Evolutionary conservation across 2,329 filamentous ascomycete species (phyloP).

Genomic region (Ceratocystis variospora): DNA sequence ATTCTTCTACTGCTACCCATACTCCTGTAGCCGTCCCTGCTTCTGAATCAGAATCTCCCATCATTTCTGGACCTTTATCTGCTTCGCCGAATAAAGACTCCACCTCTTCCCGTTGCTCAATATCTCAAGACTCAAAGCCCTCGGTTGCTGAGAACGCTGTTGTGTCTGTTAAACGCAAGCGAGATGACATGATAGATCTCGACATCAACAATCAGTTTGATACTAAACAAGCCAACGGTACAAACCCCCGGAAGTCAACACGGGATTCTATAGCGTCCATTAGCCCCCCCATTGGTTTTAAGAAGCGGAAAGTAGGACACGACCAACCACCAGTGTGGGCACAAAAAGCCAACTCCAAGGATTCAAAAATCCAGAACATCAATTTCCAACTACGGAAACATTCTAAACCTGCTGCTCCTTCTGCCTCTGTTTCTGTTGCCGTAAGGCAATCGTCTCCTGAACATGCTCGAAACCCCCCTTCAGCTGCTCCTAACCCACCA

Average conservation of each 20-base stretch:
- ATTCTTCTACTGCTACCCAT: not conserved
- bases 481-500: conserved; percentile 17
- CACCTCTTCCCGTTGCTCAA: not conserved
- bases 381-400: conserved; percentile 35
- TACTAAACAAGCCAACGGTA: conserved; percentile 9
- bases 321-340: conserved; percentile 37
- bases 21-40: not conserved
- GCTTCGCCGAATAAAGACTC: not conserved
- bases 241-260: conserved; percentile 15
- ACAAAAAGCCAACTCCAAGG: conserved; percentile 28
- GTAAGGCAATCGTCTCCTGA: conserved; percentile 36
- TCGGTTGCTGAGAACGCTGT: conserved; percentile 24
- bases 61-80: not conserved
- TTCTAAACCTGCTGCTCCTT: conserved; percentile 27
- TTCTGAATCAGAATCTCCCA: conserved; percentile 2
- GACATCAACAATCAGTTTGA: conserved; percentile 14
- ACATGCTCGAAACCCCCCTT: conserved; percentile 26
- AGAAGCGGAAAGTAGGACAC: conserved; percentile 29
- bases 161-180: conserved; percentile 36
- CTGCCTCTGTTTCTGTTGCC: conserved; percentile 21
- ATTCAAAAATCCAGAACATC: conserved; percentile 29
- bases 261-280: conserved; percentile 9
- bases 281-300: conserved; percentile 25
- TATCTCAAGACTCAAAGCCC: conserved; percentile 10
- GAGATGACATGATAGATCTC: conserved; percentile 28